Conservation (phyloP, 768 basidiomycete species). For the Sporobolomyces phaffii region DNA sequence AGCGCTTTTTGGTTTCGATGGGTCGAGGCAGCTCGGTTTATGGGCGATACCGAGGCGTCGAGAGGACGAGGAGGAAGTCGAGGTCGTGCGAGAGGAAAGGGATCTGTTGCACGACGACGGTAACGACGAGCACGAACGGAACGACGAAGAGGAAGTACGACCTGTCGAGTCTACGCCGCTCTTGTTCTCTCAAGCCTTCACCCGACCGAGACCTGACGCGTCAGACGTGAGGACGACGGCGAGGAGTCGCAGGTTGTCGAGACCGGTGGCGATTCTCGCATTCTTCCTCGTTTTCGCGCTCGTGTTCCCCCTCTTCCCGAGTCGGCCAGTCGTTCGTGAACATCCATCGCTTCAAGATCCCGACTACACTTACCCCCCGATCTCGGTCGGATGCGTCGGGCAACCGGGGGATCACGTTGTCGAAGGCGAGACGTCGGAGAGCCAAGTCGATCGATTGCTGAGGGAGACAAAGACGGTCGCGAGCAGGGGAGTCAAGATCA, state of each 20-base stretch:
- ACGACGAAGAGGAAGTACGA: no score
- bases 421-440: no score
- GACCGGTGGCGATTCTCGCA: not conserved
- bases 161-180: no score
- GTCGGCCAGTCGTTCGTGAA: not conserved
- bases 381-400: conserved; percentile 29
- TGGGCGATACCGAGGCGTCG: not conserved
- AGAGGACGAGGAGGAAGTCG: not conserved
- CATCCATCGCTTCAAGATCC: no score
- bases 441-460: conserved; percentile 3
- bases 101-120: no score
- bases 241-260: not conserved
- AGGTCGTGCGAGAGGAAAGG: no score
- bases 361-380: conserved; percentile 15
- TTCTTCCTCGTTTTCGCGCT: not conserved
- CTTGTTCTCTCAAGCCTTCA: no score
- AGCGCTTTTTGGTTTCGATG: not conserved
- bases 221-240: no score
- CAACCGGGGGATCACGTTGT: no score
- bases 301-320: not conserved
- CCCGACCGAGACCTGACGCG: no score
- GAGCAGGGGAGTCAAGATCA: not conserved
- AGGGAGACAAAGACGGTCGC: conserved; percentile 10
- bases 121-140: no score
- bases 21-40: not conserved